Evolutionary conservation across 2,329 filamentous ascomycete genomes (phyloP), one percentile per base, ranked within the genome.

Genomic region (Penicillium decumbens): DNA sequence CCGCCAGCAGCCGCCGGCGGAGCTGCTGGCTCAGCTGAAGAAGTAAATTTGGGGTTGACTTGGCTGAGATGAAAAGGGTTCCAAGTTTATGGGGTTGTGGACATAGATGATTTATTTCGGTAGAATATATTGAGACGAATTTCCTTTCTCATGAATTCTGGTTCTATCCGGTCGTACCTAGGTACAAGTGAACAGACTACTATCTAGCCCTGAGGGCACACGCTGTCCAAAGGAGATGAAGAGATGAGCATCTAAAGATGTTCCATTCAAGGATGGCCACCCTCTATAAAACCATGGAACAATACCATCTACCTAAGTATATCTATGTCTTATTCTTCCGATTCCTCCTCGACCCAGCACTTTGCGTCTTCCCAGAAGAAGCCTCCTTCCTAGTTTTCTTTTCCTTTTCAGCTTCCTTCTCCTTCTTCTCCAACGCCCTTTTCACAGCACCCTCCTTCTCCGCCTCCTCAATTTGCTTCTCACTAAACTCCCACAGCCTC

Each of bases 401-500:
- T 32, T 63, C 54, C 42, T 64, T 54, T 47, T 61, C 50, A 33
- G 55, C 54, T 49, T 73, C 68, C 28, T 58, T 59, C 48, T 69
- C 67, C 55, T 80, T 83, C 69, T 85, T 87, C 57, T 75, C 75
- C 48, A 76, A 68, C 41, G 78, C 80, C 50, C 82, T 72, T 49
- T 77, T 80, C 43, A 81, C 72, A 7, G 90, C 90, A 23, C 85
- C 81, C 65, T 86, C 82, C 73, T 88, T 95, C 71, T 97, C 91
- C 12, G 85, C 80, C 60, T 80, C 80, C 67, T 95, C 85, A 48
- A 97, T 85, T 55, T 95, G 81, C 65, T 82, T 83, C 63, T 95
- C 91, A 65, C 88, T 95, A 50, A 88, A 84, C 65, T 95, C 82
- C 92, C 92, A 98, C 13, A 98, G 75, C 67, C 84, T 82, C 78